Conservation (phyloP, 2,329 filamentous ascomycete genomes). For the Fusarium verrucosum region DNA sequence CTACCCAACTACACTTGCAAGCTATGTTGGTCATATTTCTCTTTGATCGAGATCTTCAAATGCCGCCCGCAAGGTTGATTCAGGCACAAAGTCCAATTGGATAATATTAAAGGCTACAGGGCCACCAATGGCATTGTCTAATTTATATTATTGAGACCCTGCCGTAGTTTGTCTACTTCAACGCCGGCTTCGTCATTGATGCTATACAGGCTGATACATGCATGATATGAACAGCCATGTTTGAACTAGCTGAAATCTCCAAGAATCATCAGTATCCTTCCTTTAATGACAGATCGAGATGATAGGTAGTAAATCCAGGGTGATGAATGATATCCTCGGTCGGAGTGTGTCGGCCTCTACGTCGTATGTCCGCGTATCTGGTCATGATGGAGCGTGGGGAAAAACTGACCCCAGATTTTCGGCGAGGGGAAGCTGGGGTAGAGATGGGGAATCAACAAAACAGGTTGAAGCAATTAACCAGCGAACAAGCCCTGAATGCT, state of each 20-base stretch:
- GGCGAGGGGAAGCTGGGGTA: slow-evolving; percentile 41
- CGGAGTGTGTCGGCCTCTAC: slow-evolving; percentile 23
- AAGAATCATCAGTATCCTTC: slow-evolving; percentile 8
- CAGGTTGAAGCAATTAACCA: background rate
- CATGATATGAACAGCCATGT: background rate
- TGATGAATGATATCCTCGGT: slow-evolving; percentile 28
- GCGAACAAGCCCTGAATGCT: background rate
- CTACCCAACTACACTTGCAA: background rate
- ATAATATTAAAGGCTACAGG: background rate
- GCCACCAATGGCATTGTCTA: background rate
- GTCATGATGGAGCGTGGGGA: slow-evolving; percentile 18
- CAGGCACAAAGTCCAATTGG: slow-evolving; percentile 7
- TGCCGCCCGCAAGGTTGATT: background rate
- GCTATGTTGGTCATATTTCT: slow-evolving; percentile 8
- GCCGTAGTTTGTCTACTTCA: background rate
- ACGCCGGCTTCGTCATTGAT: slow-evolving; percentile 20
- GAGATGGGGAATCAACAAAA: slow-evolving; percentile 10
- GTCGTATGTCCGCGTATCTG: slow-evolving; percentile 37
- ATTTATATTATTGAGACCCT: background rate
- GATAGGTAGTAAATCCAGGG: background rate
- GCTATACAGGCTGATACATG: slow-evolving; percentile 4
- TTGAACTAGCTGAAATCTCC: background rate
- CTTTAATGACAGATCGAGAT: slow-evolving; percentile 8
- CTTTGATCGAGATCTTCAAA: slow-evolving; percentile 11
- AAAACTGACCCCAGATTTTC: slow-evolving; percentile 37